These are phyloP conservation scores for Bifiguratus adelaidae DNA, from an alignment of 192 early-diverging fungal species.

Conservation along the genomic window DNA sequence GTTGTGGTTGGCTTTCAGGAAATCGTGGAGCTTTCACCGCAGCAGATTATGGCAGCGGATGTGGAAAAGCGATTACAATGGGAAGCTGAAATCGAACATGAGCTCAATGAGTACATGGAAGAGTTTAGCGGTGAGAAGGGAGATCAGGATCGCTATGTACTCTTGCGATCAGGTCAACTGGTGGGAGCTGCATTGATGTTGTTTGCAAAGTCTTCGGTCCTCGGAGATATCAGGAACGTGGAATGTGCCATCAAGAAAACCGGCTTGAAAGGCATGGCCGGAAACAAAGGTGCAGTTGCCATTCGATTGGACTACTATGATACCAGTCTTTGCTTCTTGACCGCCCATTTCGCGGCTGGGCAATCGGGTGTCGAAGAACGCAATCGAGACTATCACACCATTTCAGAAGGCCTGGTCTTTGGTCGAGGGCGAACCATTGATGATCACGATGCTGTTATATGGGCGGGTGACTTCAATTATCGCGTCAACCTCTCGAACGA, in stretches of 20 bases:
- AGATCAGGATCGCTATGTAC: slow-evolving; percentile 47
- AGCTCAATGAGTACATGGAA: slow-evolving; percentile 36
- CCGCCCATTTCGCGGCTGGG: slow-evolving; percentile 89
- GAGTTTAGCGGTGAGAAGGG: too few relatives aligned
- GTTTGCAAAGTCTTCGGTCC: slow-evolving; percentile 63
- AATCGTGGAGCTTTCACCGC: slow-evolving; percentile 80
- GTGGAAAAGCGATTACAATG: slow-evolving; percentile 39
- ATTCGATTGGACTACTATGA: slow-evolving; percentile 81
- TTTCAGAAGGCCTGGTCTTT: slow-evolving; percentile 66
- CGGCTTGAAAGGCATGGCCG: slow-evolving; percentile 89
- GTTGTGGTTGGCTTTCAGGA: slow-evolving; percentile 91
- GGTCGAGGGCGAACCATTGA: slow-evolving; percentile 51
- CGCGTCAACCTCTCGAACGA: slow-evolving; percentile 69
- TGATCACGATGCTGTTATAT: slow-evolving; percentile 70
- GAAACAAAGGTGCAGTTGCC: slow-evolving; percentile 96
- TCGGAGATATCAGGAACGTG: slow-evolving; percentile 66
- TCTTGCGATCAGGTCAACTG: slow-evolving; percentile 78
- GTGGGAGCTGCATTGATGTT: slow-evolving; percentile 86
- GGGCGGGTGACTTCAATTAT: slow-evolving; percentile 95
- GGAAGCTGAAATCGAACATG: slow-evolving; percentile 39
- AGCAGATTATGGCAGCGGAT: slow-evolving; percentile 57
- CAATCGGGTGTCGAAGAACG: slow-evolving; percentile 64
- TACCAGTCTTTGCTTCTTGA: slow-evolving; percentile 82
- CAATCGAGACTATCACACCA: slow-evolving; percentile 76
- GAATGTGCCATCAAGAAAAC: slow-evolving; percentile 87